Evolutionary conservation across 768 basidiomycete genomes (phyloP).

Genomic region (Arthromyces matolae): DNA sequence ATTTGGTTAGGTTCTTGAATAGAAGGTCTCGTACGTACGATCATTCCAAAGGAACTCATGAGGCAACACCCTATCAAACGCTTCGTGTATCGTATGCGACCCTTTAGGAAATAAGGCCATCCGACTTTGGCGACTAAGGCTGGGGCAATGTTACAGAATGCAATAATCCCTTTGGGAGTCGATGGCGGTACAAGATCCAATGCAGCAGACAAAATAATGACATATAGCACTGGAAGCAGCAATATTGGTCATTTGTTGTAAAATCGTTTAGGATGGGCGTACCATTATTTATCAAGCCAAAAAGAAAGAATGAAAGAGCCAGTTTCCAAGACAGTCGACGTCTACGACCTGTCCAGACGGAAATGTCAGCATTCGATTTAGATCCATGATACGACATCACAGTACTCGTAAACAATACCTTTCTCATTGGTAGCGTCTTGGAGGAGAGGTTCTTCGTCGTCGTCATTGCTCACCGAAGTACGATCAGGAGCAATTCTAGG

Average conservation of each 20-base stretch:
- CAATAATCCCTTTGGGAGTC: constrained; percentile 92
- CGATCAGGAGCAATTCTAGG: neutral
- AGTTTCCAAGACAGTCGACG: constrained; percentile 33
- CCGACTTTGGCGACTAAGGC: constrained; percentile 82
- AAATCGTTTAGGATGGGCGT: constrained; percentile 8
- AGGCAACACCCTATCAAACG: constrained; percentile 73
- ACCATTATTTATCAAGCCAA: constrained; percentile 94
- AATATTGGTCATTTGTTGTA: neutral
- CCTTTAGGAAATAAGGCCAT: constrained; percentile 89
- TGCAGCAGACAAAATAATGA: constrained; percentile 94
- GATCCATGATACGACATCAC: neutral
- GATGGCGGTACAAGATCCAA: constrained; percentile 89
- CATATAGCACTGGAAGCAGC: constrained; percentile 70
- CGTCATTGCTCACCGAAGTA: neutral
- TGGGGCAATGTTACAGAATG: constrained; percentile 93
- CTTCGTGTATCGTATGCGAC: constrained; percentile 75
- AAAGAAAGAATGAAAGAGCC: constrained; percentile 78
- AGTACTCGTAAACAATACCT: constrained; percentile 9
- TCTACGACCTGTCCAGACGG: constrained; percentile 8
- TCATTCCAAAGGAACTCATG: constrained; percentile 80
- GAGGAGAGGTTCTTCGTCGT: constrained; percentile 3
- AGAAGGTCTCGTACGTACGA: constrained; percentile 48
- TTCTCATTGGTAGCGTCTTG: constrained; percentile 4
- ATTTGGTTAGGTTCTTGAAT: neutral
- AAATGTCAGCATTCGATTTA: neutral